Percentiles rank a stretch among this genome's conserved stretches.
These are phyloP conservation scores for Aspergillus leporis DNA, from an alignment of 495 filamentous ascomycete genomes.

Conservation along the genomic window DNA sequence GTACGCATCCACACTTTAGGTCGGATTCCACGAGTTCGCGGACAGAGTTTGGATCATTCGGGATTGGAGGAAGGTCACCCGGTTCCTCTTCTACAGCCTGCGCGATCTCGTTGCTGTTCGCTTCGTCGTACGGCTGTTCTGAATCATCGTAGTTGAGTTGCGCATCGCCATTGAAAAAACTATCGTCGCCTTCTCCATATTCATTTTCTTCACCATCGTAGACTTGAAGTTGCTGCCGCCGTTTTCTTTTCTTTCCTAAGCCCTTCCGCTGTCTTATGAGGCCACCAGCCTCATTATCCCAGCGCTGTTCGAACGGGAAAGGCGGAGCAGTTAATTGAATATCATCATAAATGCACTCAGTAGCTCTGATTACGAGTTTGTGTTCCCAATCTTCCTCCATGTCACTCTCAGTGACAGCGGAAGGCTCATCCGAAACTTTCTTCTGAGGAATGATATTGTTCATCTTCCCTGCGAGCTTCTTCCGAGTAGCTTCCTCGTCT, in stretches of 20 bases:
- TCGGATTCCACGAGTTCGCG: constrained; percentile 53
- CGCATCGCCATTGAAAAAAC: constrained; percentile 36
- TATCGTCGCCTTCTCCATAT: constrained; percentile 28
- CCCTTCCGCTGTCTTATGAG: constrained; percentile 40
- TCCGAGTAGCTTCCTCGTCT: constrained; percentile 63
- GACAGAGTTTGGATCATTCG: constrained; percentile 59
- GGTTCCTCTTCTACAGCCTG: constrained; percentile 20
- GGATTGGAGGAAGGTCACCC: constrained; percentile 63
- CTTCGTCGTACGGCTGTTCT: constrained; percentile 18
- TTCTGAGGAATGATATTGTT: constrained; percentile 26
- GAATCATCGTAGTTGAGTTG: constrained; percentile 56
- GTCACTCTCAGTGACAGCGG: constrained; percentile 25
- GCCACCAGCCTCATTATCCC: constrained; percentile 73
- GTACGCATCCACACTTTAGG: constrained; percentile 61
- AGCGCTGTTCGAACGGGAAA: constrained; percentile 88
- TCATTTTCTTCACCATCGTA: constrained; percentile 38
- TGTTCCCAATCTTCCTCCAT: constrained; percentile 62
- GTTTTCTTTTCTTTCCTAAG: constrained; percentile 55
- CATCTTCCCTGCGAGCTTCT: constrained; percentile 47
- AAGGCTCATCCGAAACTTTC: constrained; percentile 16
- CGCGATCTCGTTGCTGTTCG: constrained; percentile 7
- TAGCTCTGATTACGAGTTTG: constrained; percentile 70
- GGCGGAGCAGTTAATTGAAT: constrained; percentile 74
- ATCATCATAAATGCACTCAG: constrained; percentile 80
- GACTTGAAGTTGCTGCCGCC: constrained; percentile 53